Evolutionary conservation across 2,329 filamentous ascomycete species (phyloP).

Genomic region (Colletotrichum scovillei): DNA sequence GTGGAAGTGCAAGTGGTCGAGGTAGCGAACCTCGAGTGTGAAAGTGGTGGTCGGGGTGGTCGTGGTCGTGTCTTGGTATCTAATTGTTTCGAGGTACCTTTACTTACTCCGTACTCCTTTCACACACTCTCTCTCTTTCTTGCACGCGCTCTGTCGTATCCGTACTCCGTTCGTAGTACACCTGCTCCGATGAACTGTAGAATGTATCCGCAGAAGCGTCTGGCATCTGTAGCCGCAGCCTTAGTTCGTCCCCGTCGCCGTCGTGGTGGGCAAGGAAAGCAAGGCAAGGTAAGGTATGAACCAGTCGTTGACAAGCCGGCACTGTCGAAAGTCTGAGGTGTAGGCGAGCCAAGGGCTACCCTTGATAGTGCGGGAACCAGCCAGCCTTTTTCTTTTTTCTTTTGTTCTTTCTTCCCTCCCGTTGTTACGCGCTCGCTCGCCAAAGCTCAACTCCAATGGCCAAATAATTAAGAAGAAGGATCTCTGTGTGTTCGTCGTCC

Average conservation of each 20-base stretch:
- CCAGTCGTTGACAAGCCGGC: slow-evolving; percentile 2
- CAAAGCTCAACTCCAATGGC: slow-evolving; percentile 7
- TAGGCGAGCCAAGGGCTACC: background rate
- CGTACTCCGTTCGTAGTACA: background rate
- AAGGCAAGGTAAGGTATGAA: background rate
- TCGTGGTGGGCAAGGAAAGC: background rate
- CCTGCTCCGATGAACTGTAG: no score
- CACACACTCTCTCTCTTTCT: background rate
- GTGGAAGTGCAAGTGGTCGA: no score
- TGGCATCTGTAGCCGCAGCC: slow-evolving; percentile 6
- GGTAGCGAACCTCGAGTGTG: no score
- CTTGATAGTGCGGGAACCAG: background rate
- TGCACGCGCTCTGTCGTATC: background rate
- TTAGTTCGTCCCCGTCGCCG: background rate
- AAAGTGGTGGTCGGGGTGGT: slow-evolving; percentile 14
- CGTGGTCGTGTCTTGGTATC: slow-evolving; percentile 22
- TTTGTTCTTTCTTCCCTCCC: background rate
- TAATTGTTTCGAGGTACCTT: slow-evolving; percentile 17
- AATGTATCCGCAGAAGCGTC: background rate
- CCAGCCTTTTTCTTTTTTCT: background rate
- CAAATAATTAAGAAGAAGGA: background rate
- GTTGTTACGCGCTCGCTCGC: background rate
- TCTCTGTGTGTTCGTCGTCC: background rate
- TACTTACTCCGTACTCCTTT: no score
- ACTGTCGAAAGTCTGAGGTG: background rate